Percentiles rank a stretch among this genome's conserved stretches.
phyloP scores from a whole-genome alignment of 169 alveolate genomes.

The Toxoplasma gondii region DNA sequence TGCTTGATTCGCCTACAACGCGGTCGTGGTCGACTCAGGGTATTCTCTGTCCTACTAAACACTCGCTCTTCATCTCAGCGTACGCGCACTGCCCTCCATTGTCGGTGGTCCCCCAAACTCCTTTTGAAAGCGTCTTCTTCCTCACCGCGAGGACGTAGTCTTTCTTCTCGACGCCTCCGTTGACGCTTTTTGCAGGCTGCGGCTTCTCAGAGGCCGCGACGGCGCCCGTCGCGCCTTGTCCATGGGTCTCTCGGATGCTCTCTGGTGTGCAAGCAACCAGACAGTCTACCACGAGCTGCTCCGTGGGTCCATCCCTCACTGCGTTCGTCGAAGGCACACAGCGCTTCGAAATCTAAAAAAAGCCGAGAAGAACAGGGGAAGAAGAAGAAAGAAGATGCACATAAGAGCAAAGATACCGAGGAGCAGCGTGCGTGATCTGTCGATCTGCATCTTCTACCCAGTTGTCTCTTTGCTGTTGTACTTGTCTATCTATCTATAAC shows the following conservation, averaged over 20 bases:
- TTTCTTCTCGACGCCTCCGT: not conserved
- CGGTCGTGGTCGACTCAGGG: too few species aligned
- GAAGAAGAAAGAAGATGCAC: not conserved
- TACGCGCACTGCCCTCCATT: too few species aligned
- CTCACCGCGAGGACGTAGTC: not conserved
- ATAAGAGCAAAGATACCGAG: too few species aligned
- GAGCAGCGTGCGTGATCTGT: too few species aligned
- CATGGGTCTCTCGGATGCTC: not conserved
- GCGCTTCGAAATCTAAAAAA: constrained; percentile 30
- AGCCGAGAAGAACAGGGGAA: not conserved
- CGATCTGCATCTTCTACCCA: too few species aligned
- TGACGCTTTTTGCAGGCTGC: not conserved
- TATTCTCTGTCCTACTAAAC: too few species aligned
- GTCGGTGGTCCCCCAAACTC: too few species aligned
- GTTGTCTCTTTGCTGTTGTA: too few species aligned
- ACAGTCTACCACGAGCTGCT: constrained; percentile 50
- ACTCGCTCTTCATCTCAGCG: too few species aligned
- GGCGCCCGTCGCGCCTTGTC: not conserved
- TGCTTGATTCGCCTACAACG: too few species aligned
- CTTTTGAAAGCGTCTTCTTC: too few species aligned
- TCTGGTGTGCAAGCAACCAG: constrained; percentile 40
- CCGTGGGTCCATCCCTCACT: constrained; percentile 30
- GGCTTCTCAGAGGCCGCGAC: not conserved
- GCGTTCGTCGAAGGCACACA: constrained; percentile 44
- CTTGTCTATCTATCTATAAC: not conserved